Percentiles rank a stretch among this genome's conserved stretches.
Evolutionary conservation across 192 early-diverging fungal genomes (phyloP).

Genomic region (Linderina pennispora): DNA sequence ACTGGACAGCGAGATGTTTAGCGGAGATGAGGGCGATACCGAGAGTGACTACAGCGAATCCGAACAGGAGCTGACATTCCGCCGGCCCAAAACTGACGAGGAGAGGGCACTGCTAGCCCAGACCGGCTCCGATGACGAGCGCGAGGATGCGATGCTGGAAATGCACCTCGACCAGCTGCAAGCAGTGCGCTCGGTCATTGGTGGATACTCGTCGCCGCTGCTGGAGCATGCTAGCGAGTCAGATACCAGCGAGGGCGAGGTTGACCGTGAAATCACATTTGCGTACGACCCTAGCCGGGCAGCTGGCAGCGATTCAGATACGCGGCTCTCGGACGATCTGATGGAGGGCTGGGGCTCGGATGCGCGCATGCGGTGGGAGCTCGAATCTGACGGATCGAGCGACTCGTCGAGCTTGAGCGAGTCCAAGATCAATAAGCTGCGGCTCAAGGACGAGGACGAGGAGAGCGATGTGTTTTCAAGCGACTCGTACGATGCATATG

Average conservation of each 20-base stretch:
- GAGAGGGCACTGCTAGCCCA: constrained; percentile 26
- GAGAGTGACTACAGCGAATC: constrained; percentile 20
- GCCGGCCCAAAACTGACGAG: constrained; percentile 19
- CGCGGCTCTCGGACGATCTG: constrained; percentile 25
- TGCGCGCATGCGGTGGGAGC: constrained; percentile 16
- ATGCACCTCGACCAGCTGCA: constrained; percentile 44
- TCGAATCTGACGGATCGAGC: constrained; percentile 6
- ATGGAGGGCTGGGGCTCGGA: constrained; percentile 34
- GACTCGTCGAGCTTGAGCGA: constrained; percentile 30
- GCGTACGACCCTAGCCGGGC: constrained; percentile 22
- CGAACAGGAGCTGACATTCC: constrained; percentile 41
- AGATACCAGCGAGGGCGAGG: constrained; percentile 4
- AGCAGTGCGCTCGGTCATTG: constrained; percentile 36
- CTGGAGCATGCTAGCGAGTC: constrained; percentile 18
- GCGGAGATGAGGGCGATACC: constrained; percentile 36
- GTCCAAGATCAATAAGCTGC: constrained; percentile 22
- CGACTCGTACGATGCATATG: constrained; percentile 37
- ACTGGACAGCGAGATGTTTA: constrained; percentile 20
- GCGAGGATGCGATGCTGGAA: constrained; percentile 34
- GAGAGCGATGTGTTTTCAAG: constrained; percentile 32
- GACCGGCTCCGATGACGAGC: constrained; percentile 8
- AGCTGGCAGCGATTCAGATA: constrained; percentile 10
- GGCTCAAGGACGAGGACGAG: constrained; percentile 24
- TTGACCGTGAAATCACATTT: constrained; percentile 22
- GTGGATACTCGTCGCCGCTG: constrained; percentile 22